Evolutionary conservation across 768 basidiomycete species (phyloP).

Genomic region (Boletus eberwhitei): DNA sequence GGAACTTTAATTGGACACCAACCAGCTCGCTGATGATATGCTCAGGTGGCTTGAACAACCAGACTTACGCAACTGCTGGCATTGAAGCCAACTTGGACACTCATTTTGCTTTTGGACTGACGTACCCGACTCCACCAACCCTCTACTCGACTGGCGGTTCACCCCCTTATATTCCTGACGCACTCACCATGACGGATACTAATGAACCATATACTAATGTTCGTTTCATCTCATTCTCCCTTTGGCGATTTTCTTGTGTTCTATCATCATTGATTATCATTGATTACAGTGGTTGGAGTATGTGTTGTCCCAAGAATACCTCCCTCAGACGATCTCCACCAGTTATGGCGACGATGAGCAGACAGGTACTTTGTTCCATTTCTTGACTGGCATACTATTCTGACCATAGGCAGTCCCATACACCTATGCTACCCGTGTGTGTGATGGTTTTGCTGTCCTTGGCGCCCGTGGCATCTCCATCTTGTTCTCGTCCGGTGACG

Average conservation of each 20-base stretch:
- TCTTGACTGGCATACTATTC: not conserved
- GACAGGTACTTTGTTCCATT: slow-evolving; percentile 41
- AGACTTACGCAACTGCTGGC: slow-evolving; percentile 51
- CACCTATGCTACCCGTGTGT: slow-evolving; percentile 55
- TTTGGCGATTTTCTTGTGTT: not conserved
- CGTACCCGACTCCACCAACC: slow-evolving; percentile 55
- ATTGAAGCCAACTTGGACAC: slow-evolving; percentile 65
- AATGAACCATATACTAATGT: slow-evolving; percentile 52
- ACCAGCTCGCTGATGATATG: slow-evolving; percentile 5
- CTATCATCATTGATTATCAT: not conserved
- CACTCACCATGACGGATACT: slow-evolving; percentile 34
- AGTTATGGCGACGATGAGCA: slow-evolving; percentile 75
- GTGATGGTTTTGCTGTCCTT: slow-evolving; percentile 60
- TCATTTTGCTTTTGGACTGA: slow-evolving; percentile 64
- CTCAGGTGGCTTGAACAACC: slow-evolving; percentile 59
- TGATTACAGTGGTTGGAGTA: slow-evolving; percentile 56
- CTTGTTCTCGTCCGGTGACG: slow-evolving; percentile 64
- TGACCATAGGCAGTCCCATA: slow-evolving; percentile 45
- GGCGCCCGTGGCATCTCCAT: slow-evolving; percentile 66
- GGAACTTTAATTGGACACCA: not conserved
- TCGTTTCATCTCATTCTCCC: slow-evolving; percentile 10
- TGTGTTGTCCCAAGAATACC: slow-evolving; percentile 41
- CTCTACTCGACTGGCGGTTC: slow-evolving; percentile 62
- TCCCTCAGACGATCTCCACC: slow-evolving; percentile 64
- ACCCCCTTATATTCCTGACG: slow-evolving; percentile 56